phyloP scores from a whole-genome alignment of 805 yeast genomes.

The Kazachstania bromeliacearum region DNA sequence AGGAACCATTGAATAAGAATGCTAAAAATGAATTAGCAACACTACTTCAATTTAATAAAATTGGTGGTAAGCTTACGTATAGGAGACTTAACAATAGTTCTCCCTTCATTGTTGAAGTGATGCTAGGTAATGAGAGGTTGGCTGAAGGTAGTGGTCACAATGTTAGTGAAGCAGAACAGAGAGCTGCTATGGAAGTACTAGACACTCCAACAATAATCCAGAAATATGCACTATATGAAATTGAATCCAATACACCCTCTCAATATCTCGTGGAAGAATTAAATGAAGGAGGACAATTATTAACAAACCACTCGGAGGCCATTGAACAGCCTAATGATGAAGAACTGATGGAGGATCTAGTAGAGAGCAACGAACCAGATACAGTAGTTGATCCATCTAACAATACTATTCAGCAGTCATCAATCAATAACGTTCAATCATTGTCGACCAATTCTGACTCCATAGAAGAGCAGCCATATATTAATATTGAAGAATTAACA shows the following conservation, averaged over 20 bases:
- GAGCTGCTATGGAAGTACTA: conserved; percentile 75
- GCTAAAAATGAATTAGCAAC: conserved; percentile 72
- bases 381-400: background rate
- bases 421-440: too few relatives aligned
- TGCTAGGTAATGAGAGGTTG: conserved; percentile 43
- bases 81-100: conserved; percentile 20
- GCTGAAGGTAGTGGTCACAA: conserved; percentile 63
- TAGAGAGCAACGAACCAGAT: background rate
- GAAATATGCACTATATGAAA: conserved; percentile 32
- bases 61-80: conserved; percentile 12
- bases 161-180: conserved; percentile 60
- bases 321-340: too few relatives aligned
- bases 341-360: too few relatives aligned
- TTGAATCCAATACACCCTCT: conserved; percentile 5
- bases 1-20: conserved; percentile 36
- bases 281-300: background rate
- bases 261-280: background rate
- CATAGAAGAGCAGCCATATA: too few relatives aligned
- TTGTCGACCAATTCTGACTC: too few relatives aligned
- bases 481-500: background rate
- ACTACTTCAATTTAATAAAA: conserved; percentile 34
- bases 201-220: conserved; percentile 44
- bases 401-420: too few relatives aligned
- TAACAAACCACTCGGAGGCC: background rate
- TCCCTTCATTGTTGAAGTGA: conserved; percentile 53